These are phyloP conservation scores for Hyphopichia homilentoma DNA, from an alignment of 805 yeast genomes.

Conservation along the genomic window DNA sequence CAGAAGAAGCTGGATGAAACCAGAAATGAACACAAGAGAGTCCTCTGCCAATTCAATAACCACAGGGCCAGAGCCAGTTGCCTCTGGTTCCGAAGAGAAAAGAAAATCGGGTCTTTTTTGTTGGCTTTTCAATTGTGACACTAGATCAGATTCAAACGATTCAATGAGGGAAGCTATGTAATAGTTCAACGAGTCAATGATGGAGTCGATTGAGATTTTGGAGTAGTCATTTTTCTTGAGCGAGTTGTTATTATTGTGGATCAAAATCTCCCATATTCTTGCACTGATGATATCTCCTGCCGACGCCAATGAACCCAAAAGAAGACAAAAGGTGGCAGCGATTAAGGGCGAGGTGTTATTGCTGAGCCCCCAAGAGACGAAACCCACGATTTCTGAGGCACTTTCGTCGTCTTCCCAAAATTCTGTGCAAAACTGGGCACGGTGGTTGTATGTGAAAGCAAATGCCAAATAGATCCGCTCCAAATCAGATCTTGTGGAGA, in stretches of 20 bases:
- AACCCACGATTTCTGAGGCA: slow-evolving; percentile 64
- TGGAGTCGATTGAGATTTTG: slow-evolving; percentile 53
- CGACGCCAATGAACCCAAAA: slow-evolving; percentile 70
- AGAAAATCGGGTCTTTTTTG: slow-evolving; percentile 35
- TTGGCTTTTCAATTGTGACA: slow-evolving; percentile 23
- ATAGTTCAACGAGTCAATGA: slow-evolving; percentile 51
- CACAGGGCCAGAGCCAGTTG: slow-evolving; percentile 29
- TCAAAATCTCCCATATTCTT: slow-evolving; percentile 37
- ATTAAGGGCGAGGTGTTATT: slow-evolving; percentile 73
- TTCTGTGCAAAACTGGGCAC: slow-evolving; percentile 52
- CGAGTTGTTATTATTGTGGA: slow-evolving; percentile 20
- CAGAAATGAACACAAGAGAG: slow-evolving; percentile 67
- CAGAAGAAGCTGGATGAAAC: slow-evolving; percentile 63
- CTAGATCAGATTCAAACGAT: slow-evolving; percentile 31
- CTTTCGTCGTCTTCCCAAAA: slow-evolving; percentile 54
- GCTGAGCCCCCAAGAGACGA: slow-evolving; percentile 83
- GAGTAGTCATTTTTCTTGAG: slow-evolving; percentile 36
- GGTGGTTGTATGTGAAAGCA: slow-evolving; percentile 60
- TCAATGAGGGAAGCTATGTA: slow-evolving; percentile 46
- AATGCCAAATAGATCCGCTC: slow-evolving; percentile 82
- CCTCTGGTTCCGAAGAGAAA: slow-evolving; percentile 19
- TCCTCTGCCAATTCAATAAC: slow-evolving; percentile 70
- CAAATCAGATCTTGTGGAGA: slow-evolving; percentile 74
- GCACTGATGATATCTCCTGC: slow-evolving; percentile 51
- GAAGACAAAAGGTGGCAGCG: slow-evolving; percentile 74